phyloP scores from a whole-genome alignment of 805 yeast genomes.

The Scheffersomyces amazonensis region DNA sequence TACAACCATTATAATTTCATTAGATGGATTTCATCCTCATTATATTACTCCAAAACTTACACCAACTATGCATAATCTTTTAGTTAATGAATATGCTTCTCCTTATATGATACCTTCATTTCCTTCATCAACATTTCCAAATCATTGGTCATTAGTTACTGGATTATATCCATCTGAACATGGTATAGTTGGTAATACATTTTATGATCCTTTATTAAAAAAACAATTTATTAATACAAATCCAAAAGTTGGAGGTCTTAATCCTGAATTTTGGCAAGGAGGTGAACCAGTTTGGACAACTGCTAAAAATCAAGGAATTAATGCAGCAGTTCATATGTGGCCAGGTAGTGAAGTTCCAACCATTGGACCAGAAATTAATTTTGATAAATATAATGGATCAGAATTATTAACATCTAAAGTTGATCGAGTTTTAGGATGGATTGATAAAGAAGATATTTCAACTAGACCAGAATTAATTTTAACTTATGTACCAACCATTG shows the following conservation, averaged over 20 bases:
- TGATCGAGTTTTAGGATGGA: slow-evolving; percentile 59
- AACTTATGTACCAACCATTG: slow-evolving; percentile 79
- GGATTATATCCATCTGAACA: slow-evolving; percentile 82
- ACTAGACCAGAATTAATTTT: slow-evolving; percentile 74
- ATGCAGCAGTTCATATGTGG: slow-evolving; percentile 91
- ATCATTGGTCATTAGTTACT: slow-evolving; percentile 88
- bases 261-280: slow-evolving; percentile 70
- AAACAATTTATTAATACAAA: slow-evolving; percentile 64
- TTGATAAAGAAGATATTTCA: slow-evolving; percentile 51
- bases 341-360: slow-evolving; percentile 82
- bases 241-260: slow-evolving; percentile 46
- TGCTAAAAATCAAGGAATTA: slow-evolving; percentile 58
- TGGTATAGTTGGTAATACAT: slow-evolving; percentile 83
- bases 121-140: slow-evolving; percentile 88
- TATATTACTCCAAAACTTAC: slow-evolving; percentile 65
- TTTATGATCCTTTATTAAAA: slow-evolving; percentile 57
- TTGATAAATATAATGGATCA: slow-evolving; percentile 62
- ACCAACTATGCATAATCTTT: slow-evolving; percentile 65
- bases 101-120: slow-evolving; percentile 87
- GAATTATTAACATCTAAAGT: slow-evolving; percentile 59
- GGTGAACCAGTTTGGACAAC: slow-evolving; percentile 91
- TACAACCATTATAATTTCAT: slow-evolving; percentile 75
- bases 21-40: slow-evolving; percentile 93
- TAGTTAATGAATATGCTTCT: slow-evolving; percentile 53
- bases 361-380: slow-evolving; percentile 47